Conservation (phyloP, 345 rosid species). For the Abelmoschus esculentus region DNA sequence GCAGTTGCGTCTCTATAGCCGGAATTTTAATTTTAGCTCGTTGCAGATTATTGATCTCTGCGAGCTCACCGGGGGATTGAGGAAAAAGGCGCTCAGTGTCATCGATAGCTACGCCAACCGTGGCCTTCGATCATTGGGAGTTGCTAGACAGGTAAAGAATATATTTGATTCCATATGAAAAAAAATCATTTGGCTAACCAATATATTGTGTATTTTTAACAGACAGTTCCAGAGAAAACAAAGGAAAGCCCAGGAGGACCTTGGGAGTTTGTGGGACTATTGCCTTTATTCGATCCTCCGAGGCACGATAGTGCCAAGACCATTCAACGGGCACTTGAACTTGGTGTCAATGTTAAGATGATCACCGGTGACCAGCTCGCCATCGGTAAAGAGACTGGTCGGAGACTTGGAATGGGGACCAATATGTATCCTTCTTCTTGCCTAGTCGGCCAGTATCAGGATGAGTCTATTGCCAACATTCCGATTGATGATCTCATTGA, state of each 20-base stretch:
- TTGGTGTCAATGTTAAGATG: slow-evolving; percentile 87
- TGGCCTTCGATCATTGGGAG: slow-evolving; percentile 73
- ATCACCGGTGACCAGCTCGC: slow-evolving; percentile 89
- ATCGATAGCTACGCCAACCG: slow-evolving; percentile 51
- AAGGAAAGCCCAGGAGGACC: slow-evolving; percentile 69
- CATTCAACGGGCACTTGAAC: slow-evolving; percentile 66
- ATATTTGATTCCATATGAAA: background rate
- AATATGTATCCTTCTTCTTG: slow-evolving; percentile 81
- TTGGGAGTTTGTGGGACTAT: slow-evolving; percentile 88
- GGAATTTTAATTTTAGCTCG: background rate
- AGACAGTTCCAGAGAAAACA: slow-evolving; percentile 62
- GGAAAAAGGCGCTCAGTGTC: too few species aligned
- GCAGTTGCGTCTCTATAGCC: background rate
- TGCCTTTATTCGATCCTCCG: slow-evolving; percentile 91
- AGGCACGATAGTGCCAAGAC: slow-evolving; percentile 86
- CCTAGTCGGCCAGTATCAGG: slow-evolving; percentile 52
- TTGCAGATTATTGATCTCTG: slow-evolving; percentile 60
- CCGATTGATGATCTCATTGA: slow-evolving; percentile 70
- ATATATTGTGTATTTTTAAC: background rate
- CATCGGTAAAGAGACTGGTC: slow-evolving; percentile 81
- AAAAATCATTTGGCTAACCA: background rate
- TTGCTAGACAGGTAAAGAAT: slow-evolving; percentile 1
- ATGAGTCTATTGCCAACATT: slow-evolving; percentile 42
- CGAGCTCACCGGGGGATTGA: too few species aligned
- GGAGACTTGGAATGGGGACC: slow-evolving; percentile 89